These are phyloP conservation scores for Fusarium sp. DNA, from an alignment of 2,329 filamentous ascomycete species.

Conservation along the genomic window DNA sequence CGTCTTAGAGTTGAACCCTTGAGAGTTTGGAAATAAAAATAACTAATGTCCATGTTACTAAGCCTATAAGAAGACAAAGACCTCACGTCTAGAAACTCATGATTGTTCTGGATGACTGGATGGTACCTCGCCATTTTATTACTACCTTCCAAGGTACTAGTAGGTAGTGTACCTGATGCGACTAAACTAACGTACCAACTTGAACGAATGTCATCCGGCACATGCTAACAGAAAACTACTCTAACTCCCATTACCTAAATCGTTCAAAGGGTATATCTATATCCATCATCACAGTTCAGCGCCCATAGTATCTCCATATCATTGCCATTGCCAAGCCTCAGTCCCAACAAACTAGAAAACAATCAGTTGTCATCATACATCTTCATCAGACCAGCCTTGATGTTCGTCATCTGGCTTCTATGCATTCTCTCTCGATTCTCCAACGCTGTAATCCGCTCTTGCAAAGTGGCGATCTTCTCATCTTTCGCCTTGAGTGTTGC, in stretches of 20 bases:
- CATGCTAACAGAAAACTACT: neutral
- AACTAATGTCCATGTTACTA: slow-evolving; percentile 27
- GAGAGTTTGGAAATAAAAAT: slow-evolving; percentile 25
- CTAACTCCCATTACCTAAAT: neutral
- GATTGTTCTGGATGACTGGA: neutral
- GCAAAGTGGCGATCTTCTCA: slow-evolving; percentile 54
- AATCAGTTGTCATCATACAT: slow-evolving; percentile 53
- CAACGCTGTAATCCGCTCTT: slow-evolving; percentile 55
- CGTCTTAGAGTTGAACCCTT: slow-evolving; percentile 28
- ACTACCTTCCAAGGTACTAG: too few relatives aligned
- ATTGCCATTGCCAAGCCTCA: neutral
- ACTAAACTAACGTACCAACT: neutral
- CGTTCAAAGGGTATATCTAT: slow-evolving; percentile 38
- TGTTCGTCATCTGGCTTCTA: slow-evolving; percentile 53
- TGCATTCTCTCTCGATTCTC: slow-evolving; percentile 55
- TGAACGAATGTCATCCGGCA: neutral
- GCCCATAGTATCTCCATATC: neutral
- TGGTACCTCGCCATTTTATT: neutral
- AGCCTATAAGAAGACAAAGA: slow-evolving; percentile 25
- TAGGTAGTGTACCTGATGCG: neutral
- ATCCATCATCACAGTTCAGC: slow-evolving; percentile 1
- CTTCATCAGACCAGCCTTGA: slow-evolving; percentile 56
- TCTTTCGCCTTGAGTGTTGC: slow-evolving; percentile 73
- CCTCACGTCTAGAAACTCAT: slow-evolving; percentile 8
- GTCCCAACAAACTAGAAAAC: slow-evolving; percentile 1